A percentile compares a stretch with the other conserved stretches of the same genome.
Evolutionary conservation across 495 filamentous ascomycete species (phyloP).

Genomic region (Thermochaetoides thermophila): DNA sequence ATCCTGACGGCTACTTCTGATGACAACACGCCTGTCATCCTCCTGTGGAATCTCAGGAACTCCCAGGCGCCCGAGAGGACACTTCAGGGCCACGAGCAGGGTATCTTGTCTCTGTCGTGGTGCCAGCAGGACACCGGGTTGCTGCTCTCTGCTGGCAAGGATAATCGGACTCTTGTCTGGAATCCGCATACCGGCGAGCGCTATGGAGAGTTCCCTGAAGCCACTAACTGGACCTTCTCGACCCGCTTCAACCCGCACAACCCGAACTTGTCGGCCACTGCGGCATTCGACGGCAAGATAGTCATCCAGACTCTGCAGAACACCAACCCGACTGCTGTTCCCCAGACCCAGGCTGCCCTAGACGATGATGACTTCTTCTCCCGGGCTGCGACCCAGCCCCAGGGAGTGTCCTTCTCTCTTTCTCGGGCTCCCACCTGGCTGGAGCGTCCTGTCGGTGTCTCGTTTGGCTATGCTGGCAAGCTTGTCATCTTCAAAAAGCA

Average conservation of each 20-base stretch:
- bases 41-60: conserved; percentile 91
- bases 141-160: conserved; percentile 87
- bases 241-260: conserved; percentile 90
- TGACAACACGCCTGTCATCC: conserved; percentile 75
- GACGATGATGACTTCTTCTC: conserved; percentile 97
- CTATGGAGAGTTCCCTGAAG: conserved; percentile 88
- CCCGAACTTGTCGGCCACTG: conserved; percentile 79
- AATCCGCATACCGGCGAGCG: conserved; percentile 79
- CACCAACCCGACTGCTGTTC: conserved; percentile 53
- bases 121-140: conserved; percentile 84
- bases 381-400: conserved; percentile 78
- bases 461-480: conserved; percentile 94
- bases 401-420: conserved; percentile 76
- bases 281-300: conserved; percentile 93
- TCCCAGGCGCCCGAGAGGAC: conserved; percentile 87
- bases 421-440: conserved; percentile 82
- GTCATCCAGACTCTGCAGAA: conserved; percentile 85
- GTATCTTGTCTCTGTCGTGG: conserved; percentile 90
- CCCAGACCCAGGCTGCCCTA: conserved; percentile 35
- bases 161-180: conserved; percentile 92
- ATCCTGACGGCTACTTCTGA: conserved; percentile 85
- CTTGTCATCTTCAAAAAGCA: conserved; percentile 57
- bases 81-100: conserved; percentile 77
- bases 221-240: conserved; percentile 97
- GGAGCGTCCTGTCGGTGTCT: conserved; percentile 67